A percentile compares a stretch with the other conserved stretches of the same genome.
These are phyloP conservation scores for Cicer arietinum DNA, from an alignment of 306 rosid genomes.

Conservation along the genomic window DNA sequence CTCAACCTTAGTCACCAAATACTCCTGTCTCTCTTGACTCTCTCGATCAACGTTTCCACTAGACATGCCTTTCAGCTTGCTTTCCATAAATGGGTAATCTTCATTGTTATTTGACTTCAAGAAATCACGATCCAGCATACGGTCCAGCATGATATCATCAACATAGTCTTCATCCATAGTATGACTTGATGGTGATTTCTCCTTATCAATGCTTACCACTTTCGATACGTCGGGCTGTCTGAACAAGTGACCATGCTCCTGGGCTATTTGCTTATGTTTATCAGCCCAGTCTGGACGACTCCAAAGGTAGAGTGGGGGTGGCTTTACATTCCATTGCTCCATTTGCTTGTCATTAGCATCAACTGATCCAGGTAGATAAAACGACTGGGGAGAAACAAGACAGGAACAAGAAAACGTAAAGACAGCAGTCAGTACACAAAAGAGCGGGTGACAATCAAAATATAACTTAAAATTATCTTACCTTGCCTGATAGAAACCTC, in stretches of 20 bases:
- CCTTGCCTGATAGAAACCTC: conserved; percentile 73
- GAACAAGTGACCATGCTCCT: conserved; percentile 58
- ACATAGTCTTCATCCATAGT: conserved; percentile 39
- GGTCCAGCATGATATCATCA: conserved; percentile 35
- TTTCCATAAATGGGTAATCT: conserved; percentile 41
- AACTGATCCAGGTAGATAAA: conserved; percentile 90
- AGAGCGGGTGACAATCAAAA: conserved; percentile 34
- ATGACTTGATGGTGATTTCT: conserved; percentile 36
- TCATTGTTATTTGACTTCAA: conserved; percentile 40
- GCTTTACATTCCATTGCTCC: conserved; percentile 69
- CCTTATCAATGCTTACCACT: conserved; percentile 37
- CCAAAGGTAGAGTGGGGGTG: conserved; percentile 90
- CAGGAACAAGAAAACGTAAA: background rate
- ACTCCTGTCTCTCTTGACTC: conserved; percentile 45
- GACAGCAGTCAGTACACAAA: conserved; percentile 38
- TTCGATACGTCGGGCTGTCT: conserved; percentile 28
- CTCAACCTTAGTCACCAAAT: conserved; percentile 36
- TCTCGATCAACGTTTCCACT: conserved; percentile 44
- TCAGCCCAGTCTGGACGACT: conserved; percentile 68
- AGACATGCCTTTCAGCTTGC: conserved; percentile 23
- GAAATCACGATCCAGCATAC: conserved; percentile 46
- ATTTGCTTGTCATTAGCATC: conserved; percentile 65
- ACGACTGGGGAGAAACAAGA: conserved; percentile 61
- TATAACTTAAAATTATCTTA: conserved; percentile 41
- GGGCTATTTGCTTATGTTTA: conserved; percentile 65